phyloP scores from a whole-genome alignment of 352 stramenopile genomes.

The Aphanomyces invadans region DNA sequence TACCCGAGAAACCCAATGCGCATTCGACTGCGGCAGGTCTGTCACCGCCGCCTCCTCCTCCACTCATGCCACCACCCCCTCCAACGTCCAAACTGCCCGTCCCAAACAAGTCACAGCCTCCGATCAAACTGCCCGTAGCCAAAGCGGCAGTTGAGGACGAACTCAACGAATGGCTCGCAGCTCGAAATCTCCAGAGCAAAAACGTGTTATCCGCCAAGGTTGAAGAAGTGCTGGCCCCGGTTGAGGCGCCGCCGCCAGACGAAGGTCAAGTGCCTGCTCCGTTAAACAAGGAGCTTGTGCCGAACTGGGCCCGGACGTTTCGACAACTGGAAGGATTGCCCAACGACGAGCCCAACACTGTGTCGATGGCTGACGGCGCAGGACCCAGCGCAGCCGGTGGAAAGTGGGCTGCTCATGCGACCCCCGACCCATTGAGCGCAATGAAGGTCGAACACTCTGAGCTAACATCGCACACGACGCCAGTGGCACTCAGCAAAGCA shows the following conservation, averaged over 20 bases:
- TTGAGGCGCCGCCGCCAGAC: too few relatives aligned
- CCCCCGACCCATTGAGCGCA: not conserved
- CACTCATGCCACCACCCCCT: conserved; percentile 32
- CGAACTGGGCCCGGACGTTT: conserved; percentile 3
- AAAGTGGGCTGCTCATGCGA: not conserved
- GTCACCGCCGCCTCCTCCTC: conserved; percentile 27
- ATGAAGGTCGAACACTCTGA: not conserved
- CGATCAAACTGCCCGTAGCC: not conserved
- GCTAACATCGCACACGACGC: not conserved
- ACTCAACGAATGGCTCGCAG: not conserved
- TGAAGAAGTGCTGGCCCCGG: too few relatives aligned
- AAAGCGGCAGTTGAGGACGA: not conserved
- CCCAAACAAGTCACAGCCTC: not conserved
- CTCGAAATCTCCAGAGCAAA: not conserved
- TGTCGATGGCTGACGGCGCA: not conserved
- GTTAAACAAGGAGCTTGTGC: conserved; percentile 1
- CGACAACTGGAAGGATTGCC: not conserved
- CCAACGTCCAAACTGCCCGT: not conserved
- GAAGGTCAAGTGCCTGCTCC: too few relatives aligned
- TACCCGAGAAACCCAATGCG: conserved; percentile 29
- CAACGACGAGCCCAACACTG: not conserved
- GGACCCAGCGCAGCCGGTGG: not conserved
- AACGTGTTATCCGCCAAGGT: too few relatives aligned
- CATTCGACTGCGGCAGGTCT: conserved; percentile 6
- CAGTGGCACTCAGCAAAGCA: not conserved